Evolutionary conservation across 805 yeast genomes (phyloP).

Genomic region (Candida palmyrensis): DNA sequence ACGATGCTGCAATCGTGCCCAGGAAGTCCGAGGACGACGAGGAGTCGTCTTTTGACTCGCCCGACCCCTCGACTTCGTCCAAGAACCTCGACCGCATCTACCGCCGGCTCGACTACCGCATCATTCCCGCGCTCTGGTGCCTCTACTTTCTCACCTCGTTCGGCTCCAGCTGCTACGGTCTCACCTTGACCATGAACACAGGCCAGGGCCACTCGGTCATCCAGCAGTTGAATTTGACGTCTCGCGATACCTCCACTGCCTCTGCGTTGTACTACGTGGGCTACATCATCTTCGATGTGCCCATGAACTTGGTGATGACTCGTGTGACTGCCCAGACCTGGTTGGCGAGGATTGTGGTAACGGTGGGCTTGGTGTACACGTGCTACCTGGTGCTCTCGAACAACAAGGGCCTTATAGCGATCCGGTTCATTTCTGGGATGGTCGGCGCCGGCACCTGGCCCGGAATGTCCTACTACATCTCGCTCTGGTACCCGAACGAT

Average conservation of each 20-base stretch:
- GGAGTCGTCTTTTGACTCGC: too few relatives aligned
- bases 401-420: conserved; percentile 59
- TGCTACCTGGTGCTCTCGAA: conserved; percentile 63
- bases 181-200: conserved; percentile 73
- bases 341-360: conserved; percentile 71
- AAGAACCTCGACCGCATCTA: conserved; percentile 49
- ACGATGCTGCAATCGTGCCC: too few relatives aligned
- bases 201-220: conserved; percentile 55
- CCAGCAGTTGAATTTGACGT: conserved; percentile 44
- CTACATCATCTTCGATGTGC: conserved; percentile 77
- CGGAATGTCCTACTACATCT: conserved; percentile 77
- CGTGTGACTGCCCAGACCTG: conserved; percentile 77
- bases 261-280: conserved; percentile 81
- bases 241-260: conserved; percentile 65
- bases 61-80: too few relatives aligned
- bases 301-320: conserved; percentile 86
- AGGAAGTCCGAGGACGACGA: too few relatives aligned
- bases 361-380: conserved; percentile 73
- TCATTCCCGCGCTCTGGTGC: conserved; percentile 80
- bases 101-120: conserved; percentile 59
- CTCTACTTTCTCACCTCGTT: conserved; percentile 75
- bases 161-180: conserved; percentile 73
- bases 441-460: conserved; percentile 92
- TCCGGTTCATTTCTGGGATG: conserved; percentile 67
- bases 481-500: conserved; percentile 80